Evolutionary conservation across 148 eudicot genomes (phyloP).

Genomic region (Chenopodium suecicum): DNA sequence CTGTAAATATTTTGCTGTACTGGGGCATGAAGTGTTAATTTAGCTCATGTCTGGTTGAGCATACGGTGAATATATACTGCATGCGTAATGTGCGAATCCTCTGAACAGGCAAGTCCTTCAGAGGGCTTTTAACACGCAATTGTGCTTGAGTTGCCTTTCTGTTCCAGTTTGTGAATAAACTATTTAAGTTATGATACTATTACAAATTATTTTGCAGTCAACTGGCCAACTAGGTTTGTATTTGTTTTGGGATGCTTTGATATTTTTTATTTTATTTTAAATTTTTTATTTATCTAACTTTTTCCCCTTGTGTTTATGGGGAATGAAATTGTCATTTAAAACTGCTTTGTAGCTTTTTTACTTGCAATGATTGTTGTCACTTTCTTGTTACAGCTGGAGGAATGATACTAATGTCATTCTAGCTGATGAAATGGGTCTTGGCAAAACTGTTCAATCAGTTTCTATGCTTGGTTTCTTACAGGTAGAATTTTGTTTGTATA

Average conservation of each 20-base stretch:
- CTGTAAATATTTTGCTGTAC: background rate
- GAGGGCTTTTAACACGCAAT: background rate
- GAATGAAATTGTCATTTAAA: background rate
- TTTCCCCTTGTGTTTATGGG: background rate
- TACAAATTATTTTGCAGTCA: background rate
- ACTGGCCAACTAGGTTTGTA: background rate
- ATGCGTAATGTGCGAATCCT: background rate
- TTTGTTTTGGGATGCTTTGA: background rate
- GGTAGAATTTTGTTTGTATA: constrained; percentile 39
- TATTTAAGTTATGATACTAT: background rate
- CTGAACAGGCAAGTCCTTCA: background rate
- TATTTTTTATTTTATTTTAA: background rate
- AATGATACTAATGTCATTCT: constrained; percentile 98
- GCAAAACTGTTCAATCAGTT: constrained; percentile 98
- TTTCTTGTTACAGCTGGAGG: constrained; percentile 75
- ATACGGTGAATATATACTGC: background rate
- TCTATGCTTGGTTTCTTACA: constrained; percentile 98
- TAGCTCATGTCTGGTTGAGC: background rate
- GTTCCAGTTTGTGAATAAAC: background rate
- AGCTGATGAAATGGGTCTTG: constrained; percentile 99
- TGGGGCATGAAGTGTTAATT: background rate
- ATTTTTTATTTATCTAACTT: background rate
- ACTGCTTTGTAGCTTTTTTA: background rate
- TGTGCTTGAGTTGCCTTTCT: background rate
- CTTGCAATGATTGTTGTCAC: constrained; percentile 14